These are phyloP conservation scores for Claviceps paspali DNA, from an alignment of 2,329 filamentous ascomycete genomes.

Conservation along the genomic window DNA sequence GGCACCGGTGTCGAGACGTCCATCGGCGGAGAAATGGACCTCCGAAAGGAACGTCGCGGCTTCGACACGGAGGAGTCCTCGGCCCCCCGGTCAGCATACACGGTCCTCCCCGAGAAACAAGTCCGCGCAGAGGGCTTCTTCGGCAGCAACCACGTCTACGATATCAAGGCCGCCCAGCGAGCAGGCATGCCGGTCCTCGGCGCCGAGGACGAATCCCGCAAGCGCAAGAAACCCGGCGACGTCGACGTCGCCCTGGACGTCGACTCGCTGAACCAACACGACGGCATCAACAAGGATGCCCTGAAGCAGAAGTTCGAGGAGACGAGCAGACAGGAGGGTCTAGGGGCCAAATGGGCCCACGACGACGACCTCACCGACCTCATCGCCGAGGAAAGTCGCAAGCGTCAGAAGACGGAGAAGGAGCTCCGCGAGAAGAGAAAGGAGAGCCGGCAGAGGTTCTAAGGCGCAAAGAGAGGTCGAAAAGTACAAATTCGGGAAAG, in stretches of 20 bases:
- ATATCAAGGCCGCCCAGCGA: conserved; percentile 46
- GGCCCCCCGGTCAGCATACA: conserved; percentile 67
- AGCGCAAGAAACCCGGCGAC: conserved; percentile 92
- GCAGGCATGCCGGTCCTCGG: conserved; percentile 59
- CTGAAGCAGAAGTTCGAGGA: conserved; percentile 67
- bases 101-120: conserved; percentile 77
- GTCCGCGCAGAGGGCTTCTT: conserved; percentile 86
- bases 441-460: conserved; percentile 34
- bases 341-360: conserved; percentile 53
- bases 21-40: conserved; percentile 74
- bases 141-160: conserved; percentile 85
- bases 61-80: conserved; percentile 75
- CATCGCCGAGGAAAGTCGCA: conserved; percentile 86
- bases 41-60: conserved; percentile 69
- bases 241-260: conserved; percentile 85
- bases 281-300: conserved; percentile 73
- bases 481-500: background rate
- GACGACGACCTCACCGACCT: conserved; percentile 90
- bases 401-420: conserved; percentile 77
- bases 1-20: conserved; percentile 55
- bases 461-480: too few species aligned
- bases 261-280: conserved; percentile 59
- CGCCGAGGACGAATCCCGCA: conserved; percentile 57
- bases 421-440: conserved; percentile 56
- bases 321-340: conserved; percentile 48